These are phyloP conservation scores for Moesziomyces globuligerus DNA, from an alignment of 1,284 basidiomycete species.

Conservation along the genomic window DNA sequence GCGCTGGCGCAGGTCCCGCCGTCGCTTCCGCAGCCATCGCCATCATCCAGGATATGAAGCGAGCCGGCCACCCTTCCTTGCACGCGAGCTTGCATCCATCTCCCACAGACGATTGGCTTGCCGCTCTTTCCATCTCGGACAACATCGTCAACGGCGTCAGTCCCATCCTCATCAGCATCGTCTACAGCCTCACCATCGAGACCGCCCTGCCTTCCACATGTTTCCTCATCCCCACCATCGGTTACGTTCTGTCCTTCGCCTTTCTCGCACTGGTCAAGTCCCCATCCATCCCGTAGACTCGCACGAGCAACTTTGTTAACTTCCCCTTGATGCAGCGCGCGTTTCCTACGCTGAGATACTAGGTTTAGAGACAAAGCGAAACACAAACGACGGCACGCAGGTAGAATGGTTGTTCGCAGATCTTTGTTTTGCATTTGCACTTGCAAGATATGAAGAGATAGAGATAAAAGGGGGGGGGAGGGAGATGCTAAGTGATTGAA, in stretches of 20 bases:
- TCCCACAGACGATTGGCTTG: slow-evolving; percentile 43
- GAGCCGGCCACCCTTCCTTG: slow-evolving; percentile 24
- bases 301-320: too few species aligned
- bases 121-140: slow-evolving; percentile 38
- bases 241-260: slow-evolving; percentile 28
- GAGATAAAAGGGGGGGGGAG: not conserved
- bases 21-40: slow-evolving; percentile 43
- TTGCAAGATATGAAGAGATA: not conserved
- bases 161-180: slow-evolving; percentile 36
- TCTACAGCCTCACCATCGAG: slow-evolving; percentile 46
- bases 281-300: not conserved
- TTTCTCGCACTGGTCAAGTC: slow-evolving; percentile 25
- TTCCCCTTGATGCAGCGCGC: too few species aligned
- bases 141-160: slow-evolving; percentile 41
- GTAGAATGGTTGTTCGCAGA: not conserved
- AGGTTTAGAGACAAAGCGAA: too few species aligned
- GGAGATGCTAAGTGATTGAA: not conserved
- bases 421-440: not conserved
- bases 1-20: slow-evolving; percentile 38
- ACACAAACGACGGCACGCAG: not conserved
- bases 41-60: slow-evolving; percentile 37
- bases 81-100: slow-evolving; percentile 27
- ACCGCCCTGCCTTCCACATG: slow-evolving; percentile 32
- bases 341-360: too few species aligned
- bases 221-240: slow-evolving; percentile 37